Evolutionary conservation across 441 rosid species (phyloP), one percentile per base, ranked within the genome.

Genomic region (Syzygium syzygioides): DNA sequence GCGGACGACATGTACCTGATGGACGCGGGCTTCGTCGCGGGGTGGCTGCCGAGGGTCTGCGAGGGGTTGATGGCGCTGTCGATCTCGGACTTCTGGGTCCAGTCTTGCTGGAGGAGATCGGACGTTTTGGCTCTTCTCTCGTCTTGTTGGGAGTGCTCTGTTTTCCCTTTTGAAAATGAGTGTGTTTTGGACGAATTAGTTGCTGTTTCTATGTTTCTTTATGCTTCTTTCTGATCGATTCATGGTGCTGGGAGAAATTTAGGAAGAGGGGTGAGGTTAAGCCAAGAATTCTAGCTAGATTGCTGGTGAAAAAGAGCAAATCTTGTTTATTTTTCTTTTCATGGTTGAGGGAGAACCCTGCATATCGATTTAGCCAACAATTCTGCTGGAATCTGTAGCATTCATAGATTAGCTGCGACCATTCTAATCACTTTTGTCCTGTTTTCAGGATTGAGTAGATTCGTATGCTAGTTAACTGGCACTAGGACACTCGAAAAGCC

Each of bases 21-120:
- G 28, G 94, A 94, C 50, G 90, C 86, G 50, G 89, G 79, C 7
- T 96, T 96, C 87, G 89, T 94, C 48, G 57, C 90, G 86, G 88
- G 89, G 32, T 96, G 97, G 97, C 79, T 95, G 91, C 94, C 95
- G 12, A 90, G 89, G 90, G 93, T 95, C 28, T 85, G 91, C 86
- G 85, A 90, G 14, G 91, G 90, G 20, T 80, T 96, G 56, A 92
- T 86, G 90, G 86, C 87, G 30, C 86, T 95, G 79, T 93, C 93
- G 23, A 92, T 95, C 88, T 94, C 93, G 20, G 96, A 96, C 94
- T 95, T 95, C 86, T 94, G 95, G 96, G 88, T 93, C 66, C 96
- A 96, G 55, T 94, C 97, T 89, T 95, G 98, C 87, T 95, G 96
- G 97, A 91, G 96, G 88, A 90, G 87, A 52, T 95, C 96, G 48